phyloP scores from a whole-genome alignment of 2,329 filamentous ascomycete species.

The Fusarium hainanense region DNA sequence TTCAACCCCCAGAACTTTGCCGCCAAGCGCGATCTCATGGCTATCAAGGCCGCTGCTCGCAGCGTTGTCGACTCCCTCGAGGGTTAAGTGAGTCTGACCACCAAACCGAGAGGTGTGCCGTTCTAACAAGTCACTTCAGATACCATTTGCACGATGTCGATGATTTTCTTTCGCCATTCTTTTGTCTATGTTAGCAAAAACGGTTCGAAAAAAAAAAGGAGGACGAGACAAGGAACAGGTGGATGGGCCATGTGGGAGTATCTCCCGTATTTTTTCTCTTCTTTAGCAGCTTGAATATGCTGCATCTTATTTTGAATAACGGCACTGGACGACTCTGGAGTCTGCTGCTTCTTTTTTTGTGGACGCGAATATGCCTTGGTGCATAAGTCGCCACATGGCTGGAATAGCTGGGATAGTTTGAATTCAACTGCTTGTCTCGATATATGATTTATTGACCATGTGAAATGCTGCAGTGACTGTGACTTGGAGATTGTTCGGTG shows the following conservation, averaged over 20 bases:
- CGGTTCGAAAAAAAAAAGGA: constrained; percentile 8
- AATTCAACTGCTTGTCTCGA: constrained; percentile 38
- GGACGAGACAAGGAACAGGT: constrained; percentile 18
- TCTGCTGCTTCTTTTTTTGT: constrained; percentile 37
- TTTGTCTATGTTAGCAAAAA: constrained; percentile 23
- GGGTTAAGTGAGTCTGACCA: constrained; percentile 34
- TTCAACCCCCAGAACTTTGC: too few relatives aligned
- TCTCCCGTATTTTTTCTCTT: constrained; percentile 19
- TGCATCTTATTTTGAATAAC: constrained; percentile 35
- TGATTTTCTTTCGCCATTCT: constrained; percentile 12
- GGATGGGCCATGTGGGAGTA: constrained; percentile 21
- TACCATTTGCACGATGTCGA: constrained; percentile 20
- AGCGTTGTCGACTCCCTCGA: constrained; percentile 20
- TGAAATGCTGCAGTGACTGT: not conserved
- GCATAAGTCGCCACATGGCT: constrained; percentile 33
- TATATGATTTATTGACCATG: not conserved
- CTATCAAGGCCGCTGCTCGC: too few relatives aligned
- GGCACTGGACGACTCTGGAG: constrained; percentile 19
- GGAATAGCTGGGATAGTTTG: constrained; percentile 30
- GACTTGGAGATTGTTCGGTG: not conserved
- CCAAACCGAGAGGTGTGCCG: not conserved
- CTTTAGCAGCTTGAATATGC: constrained; percentile 17
- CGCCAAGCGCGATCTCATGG: too few relatives aligned
- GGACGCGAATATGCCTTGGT: constrained; percentile 26
- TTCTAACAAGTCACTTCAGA: constrained; percentile 18